Conservation (phyloP, 2,329 filamentous ascomycete species). For the Hypoxylon sp. region DNA sequence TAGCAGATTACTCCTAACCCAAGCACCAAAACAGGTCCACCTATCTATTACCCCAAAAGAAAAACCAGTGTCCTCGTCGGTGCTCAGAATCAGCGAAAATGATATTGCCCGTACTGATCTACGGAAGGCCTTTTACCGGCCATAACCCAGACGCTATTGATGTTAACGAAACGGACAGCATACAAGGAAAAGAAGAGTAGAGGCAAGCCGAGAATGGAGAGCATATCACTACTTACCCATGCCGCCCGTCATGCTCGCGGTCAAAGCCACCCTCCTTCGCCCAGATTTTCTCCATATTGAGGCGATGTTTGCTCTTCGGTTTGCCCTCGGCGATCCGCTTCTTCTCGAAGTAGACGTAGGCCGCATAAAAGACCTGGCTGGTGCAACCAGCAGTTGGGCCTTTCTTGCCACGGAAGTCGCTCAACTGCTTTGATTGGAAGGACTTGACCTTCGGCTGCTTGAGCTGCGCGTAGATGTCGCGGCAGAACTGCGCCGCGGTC, state of each 20-base stretch:
- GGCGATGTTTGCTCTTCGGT: constrained; percentile 63
- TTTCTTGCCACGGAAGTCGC: constrained; percentile 62
- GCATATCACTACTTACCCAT: constrained; percentile 10
- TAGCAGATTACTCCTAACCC: background rate
- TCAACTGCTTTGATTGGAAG: constrained; percentile 58
- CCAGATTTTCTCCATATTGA: constrained; percentile 60
- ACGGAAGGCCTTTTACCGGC: background rate
- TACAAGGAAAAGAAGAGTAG: background rate
- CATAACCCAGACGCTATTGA: background rate
- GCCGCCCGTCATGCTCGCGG: constrained; percentile 19
- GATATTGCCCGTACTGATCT: constrained; percentile 24
- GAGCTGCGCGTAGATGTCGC: constrained; percentile 56
- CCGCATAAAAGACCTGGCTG: constrained; percentile 63
- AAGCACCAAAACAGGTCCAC: background rate
- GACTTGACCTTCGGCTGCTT: constrained; percentile 50
- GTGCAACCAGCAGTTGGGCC: constrained; percentile 61
- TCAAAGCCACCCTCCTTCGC: constrained; percentile 24
- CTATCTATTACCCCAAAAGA: background rate
- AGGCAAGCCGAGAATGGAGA: background rate
- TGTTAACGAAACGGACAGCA: background rate
- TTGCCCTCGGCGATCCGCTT: constrained; percentile 63
- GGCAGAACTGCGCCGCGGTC: constrained; percentile 63
- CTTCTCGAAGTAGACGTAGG: constrained; percentile 73
- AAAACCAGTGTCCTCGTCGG: background rate
- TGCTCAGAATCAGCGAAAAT: background rate